These are phyloP conservation scores for Sinapis alba DNA, from an alignment of 441 rosid genomes.

Conservation along the genomic window DNA sequence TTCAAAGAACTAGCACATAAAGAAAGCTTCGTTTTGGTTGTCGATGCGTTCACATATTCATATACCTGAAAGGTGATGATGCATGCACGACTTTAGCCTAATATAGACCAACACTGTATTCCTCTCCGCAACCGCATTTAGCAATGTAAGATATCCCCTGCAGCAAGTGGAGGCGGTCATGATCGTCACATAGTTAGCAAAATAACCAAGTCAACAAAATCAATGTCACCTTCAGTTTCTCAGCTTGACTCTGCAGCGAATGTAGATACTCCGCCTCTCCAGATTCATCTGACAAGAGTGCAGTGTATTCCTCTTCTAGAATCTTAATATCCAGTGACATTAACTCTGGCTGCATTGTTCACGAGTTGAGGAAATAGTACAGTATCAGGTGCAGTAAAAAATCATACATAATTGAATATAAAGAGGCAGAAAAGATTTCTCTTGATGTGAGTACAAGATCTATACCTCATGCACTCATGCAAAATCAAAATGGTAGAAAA, in stretches of 20 bases:
- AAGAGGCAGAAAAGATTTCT: neutral
- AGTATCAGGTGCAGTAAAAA: neutral
- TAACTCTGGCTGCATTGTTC: slow-evolving; percentile 56
- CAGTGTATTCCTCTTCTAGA: slow-evolving; percentile 59
- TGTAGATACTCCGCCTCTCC: slow-evolving; percentile 56
- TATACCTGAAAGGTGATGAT: slow-evolving; percentile 8
- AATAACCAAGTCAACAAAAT: slow-evolving; percentile 14
- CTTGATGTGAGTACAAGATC: slow-evolving; percentile 14
- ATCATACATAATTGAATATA: neutral
- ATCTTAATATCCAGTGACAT: slow-evolving; percentile 50
- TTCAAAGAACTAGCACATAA: slow-evolving; percentile 9
- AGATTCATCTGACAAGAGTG: slow-evolving; percentile 58
- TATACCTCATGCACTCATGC: slow-evolving; percentile 2
- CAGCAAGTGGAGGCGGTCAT: slow-evolving; percentile 17
- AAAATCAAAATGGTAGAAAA: slow-evolving; percentile 7
- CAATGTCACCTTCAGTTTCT: slow-evolving; percentile 53
- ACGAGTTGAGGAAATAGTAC: neutral
- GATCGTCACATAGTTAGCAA: neutral
- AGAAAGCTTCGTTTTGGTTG: slow-evolving; percentile 16
- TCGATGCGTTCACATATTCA: neutral
- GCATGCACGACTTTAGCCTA: slow-evolving; percentile 11
- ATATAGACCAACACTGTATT: slow-evolving; percentile 30
- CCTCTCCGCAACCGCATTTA: slow-evolving; percentile 38
- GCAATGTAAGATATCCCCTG: slow-evolving; percentile 35
- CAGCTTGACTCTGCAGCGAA: slow-evolving; percentile 54